Evolutionary conservation across 1,284 basidiomycete species (phyloP).

Genomic region (Malassezia japonica): DNA sequence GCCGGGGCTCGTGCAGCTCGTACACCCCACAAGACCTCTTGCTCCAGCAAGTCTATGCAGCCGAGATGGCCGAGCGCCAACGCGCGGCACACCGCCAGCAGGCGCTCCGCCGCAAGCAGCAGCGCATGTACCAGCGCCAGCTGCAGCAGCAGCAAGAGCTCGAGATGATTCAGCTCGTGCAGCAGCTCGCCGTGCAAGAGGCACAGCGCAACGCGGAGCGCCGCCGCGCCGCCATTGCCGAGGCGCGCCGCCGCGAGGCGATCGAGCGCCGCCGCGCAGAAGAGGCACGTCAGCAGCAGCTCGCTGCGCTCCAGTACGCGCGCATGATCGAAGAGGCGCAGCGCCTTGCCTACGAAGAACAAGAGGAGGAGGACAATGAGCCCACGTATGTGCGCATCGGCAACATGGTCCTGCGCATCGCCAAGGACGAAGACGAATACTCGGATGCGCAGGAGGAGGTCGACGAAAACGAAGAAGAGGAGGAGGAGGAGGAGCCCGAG

Average conservation of each 20-base stretch:
- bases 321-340: background rate
- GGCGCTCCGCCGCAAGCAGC: background rate
- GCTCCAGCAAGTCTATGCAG: background rate
- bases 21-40: background rate
- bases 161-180: background rate
- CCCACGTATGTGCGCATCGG: background rate
- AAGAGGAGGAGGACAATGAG: too few relatives aligned
- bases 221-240: background rate
- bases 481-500: background rate
- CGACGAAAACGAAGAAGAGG: background rate
- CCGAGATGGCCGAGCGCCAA: background rate
- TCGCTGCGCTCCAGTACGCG: background rate
- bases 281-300: background rate
- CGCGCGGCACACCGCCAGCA: background rate
- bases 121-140: background rate
- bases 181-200: background rate
- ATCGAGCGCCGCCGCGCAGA: background rate
- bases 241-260: background rate
- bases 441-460: background rate
- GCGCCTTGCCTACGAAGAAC: too few relatives aligned
- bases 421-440: background rate
- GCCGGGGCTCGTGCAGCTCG: background rate
- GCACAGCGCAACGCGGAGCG: background rate
- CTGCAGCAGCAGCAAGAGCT: background rate
- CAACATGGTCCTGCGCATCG: background rate